phyloP scores from a whole-genome alignment of 257 asterid species.

The Craterostigma plantagineum region DNA sequence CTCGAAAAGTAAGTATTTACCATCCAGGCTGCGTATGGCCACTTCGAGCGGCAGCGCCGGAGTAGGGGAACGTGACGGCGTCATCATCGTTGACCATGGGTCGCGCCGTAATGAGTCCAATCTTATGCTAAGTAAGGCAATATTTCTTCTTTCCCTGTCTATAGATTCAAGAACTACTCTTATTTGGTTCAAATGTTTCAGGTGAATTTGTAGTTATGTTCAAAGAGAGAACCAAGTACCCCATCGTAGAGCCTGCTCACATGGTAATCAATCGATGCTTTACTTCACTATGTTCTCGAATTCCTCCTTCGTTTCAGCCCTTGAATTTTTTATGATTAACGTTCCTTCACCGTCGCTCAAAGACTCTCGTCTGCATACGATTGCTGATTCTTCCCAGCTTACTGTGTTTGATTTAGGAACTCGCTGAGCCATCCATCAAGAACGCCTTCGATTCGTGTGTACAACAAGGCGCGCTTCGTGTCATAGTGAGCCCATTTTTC shows the following conservation, averaged over 20 bases:
- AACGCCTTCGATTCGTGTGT: slow-evolving; percentile 72
- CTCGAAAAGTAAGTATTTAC: slow-evolving; percentile 19
- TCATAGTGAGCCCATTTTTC: slow-evolving; percentile 91
- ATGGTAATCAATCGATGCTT: slow-evolving; percentile 45
- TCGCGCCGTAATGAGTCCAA: slow-evolving; percentile 86
- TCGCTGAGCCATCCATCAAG: slow-evolving; percentile 85
- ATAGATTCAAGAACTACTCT: no score
- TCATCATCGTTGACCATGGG: slow-evolving; percentile 91
- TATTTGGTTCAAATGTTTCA: slow-evolving; percentile 27
- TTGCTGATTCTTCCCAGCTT: background rate
- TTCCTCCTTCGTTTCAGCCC: no score
- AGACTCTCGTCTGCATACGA: no score
- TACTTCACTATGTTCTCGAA: no score
- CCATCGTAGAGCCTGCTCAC: slow-evolving; percentile 94
- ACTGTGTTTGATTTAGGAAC: slow-evolving; percentile 34
- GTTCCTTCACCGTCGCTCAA: no score
- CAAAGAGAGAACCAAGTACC: slow-evolving; percentile 52
- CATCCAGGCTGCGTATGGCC: slow-evolving; percentile 41
- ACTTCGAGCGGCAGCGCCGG: slow-evolving; percentile 44
- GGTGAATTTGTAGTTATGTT: slow-evolving; percentile 84
- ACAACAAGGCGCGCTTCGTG: slow-evolving; percentile 66
- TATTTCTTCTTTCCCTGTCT: background rate
- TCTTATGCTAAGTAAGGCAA: slow-evolving; percentile 71
- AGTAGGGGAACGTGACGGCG: slow-evolving; percentile 51
- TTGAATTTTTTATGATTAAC: no score